Evolutionary conservation across 1,284 basidiomycete species (phyloP), one percentile per base, ranked within the genome.

Genomic region (Ustilago tritici): DNA sequence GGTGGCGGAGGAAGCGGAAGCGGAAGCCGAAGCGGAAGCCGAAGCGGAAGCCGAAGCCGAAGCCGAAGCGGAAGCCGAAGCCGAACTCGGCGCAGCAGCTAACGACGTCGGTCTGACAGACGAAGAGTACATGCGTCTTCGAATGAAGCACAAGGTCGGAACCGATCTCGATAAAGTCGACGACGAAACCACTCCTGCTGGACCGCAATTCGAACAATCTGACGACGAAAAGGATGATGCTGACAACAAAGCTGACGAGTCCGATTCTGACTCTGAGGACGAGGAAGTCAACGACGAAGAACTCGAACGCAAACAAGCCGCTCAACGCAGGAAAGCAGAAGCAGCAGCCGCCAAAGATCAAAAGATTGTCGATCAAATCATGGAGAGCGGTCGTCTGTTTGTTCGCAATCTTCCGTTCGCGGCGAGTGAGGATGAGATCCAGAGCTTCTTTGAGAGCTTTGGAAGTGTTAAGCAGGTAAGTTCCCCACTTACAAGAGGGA

Each of bases 331-430:
- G 56, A 76, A 65, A 36, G 71, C 71, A 17, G 81, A 82, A 28
- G 58, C 63, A n/a, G 70, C 70, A 23, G 75, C 74, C 34, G 61
- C 63, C 28, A 70, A 76, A 47, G 82, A 81, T 15, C 77, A 82
- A 23, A 87, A 88, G 55, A 89, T 69, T 49, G 72, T 79, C 55
- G 81, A 76, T 74, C 91, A 91, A 0, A 94, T 98, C 64, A 88
- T 93, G 31, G 90, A 90, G 65, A 95, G 93, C 0, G 90, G 91
- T 0, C 91, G 96, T 1, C 88, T 98, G 5, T 98, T 98, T 84
- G 88, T 98, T 7, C 93, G 96, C 14, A 99, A 98, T 85, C 87
- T 98, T 19, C 90, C 95, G 0, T 98, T 94, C 83, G 90, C 92
- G 0, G 93, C 93, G 65, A 92, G 92, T 1, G 90, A 93, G 38